Base-by-base conservation (phyloP, 2,329 filamentous ascomycete genomes). In the Talaromyces sp. region DNA sequence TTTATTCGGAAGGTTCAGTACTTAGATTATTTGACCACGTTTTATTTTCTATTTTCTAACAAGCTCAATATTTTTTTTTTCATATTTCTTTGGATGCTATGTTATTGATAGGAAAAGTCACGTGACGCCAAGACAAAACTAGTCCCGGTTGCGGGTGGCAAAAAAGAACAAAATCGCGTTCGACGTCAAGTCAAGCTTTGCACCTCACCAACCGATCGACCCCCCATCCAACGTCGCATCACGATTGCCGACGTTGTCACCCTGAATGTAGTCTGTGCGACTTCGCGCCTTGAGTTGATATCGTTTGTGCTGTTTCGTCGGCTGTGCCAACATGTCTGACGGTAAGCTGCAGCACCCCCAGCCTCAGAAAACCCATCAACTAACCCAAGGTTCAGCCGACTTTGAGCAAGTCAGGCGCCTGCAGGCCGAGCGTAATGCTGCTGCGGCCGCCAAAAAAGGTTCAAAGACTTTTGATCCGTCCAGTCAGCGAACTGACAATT, bases 391-490 rank as follows among this genome's bases (percentile, higher is more conserved):
- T 65, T 6, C 63, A 83, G 89, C 90, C 78, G 92, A 96, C 78
- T 95, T 96, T 79, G 91, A 95, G 74, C 85, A 88, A 72, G 90
- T 96, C 78, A 88, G 88, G 79, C 89, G 88, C 83, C 89, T 94
- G 75, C 92, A 96, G 83, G 89, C 90, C 78, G 92, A 96, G 89
- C 91, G 93, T 76, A 96, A 96, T 79, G 89, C 89, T 76, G 83
- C 86, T 71, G 85, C 89, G 70, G 86, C 88, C 71, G 84, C 76
- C 68, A 95, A 91, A 82, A 93, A 93, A 82, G 88, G 89, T 79
- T 89, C 88, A 76, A 89, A 87, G 82, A 85, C 87, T 77, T 89
- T 91, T 77, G 91, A 95, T 80, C 82, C 86, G 67, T 86, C 88
- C 72, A 88, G 81, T 81, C 92, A 96, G 82, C 91, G 91, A 78